Conservation (phyloP, 2,329 filamentous ascomycete genomes). For the Stachybotrys chlorohalonatus region DNA sequence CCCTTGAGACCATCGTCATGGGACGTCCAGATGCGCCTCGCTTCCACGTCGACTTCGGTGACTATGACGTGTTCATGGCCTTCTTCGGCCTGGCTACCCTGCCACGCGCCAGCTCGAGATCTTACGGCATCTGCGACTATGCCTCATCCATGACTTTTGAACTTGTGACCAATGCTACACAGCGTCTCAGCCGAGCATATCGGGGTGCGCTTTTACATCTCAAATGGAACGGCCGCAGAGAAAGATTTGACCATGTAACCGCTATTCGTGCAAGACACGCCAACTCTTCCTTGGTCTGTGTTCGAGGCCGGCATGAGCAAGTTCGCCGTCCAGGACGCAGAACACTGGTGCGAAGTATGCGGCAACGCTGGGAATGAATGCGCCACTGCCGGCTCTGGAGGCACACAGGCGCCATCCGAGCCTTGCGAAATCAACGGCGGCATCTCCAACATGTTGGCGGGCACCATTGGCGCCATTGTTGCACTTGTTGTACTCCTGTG, state of each 20-base stretch:
- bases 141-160: constrained; percentile 77
- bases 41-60: constrained; percentile 48
- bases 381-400: constrained; percentile 26
- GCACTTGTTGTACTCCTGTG: constrained; percentile 41
- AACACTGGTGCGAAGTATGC: constrained; percentile 67
- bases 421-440: constrained; percentile 23
- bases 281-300: constrained; percentile 55
- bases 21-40: constrained; percentile 23
- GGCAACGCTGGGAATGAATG: constrained; percentile 64
- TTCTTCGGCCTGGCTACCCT: constrained; percentile 54
- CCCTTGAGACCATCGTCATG: constrained; percentile 43
- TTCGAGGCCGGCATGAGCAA: constrained; percentile 56
- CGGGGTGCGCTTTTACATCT: constrained; percentile 31
- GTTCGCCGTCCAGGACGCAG: constrained; percentile 56
- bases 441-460: constrained; percentile 64
- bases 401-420: constrained; percentile 9
- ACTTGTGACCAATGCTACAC: constrained; percentile 45
- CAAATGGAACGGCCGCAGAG: constrained; percentile 45
- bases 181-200: constrained; percentile 53
- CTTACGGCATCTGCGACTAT: constrained; percentile 75
- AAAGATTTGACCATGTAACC: constrained; percentile 27
- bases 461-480: constrained; percentile 70
- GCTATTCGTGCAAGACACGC: constrained; percentile 4
- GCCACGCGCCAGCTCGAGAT: constrained; percentile 44
- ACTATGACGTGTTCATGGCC: constrained; percentile 52